Percentiles rank a stretch among this genome's conserved stretches.
Evolutionary conservation across 2,329 filamentous ascomycete species (phyloP).

Genomic region (Diaporthe ampelina): DNA sequence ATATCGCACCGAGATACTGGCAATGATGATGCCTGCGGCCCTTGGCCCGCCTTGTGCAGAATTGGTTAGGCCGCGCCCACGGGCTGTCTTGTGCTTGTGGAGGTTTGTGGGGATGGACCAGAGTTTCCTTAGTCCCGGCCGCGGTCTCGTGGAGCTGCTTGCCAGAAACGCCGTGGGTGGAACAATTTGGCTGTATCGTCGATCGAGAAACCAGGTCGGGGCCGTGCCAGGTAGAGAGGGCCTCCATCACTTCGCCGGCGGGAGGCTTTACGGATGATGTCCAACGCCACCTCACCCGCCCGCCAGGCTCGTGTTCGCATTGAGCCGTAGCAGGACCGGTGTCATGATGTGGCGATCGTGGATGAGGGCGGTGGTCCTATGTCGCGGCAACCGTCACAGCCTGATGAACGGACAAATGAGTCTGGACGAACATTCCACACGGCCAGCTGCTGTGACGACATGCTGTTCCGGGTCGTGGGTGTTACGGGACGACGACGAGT

Average conservation of each 20-base stretch:
- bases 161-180: conserved; percentile 7
- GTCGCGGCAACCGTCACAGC: conserved; percentile 12
- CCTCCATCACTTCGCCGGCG: conserved; percentile 5
- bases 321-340: conserved; percentile 11
- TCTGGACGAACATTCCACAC: conserved; percentile 25
- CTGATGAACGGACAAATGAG: neutral
- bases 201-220: conserved; percentile 1
- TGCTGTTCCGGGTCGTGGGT: conserved; percentile 9
- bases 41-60: conserved; percentile 1
- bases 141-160: conserved; percentile 2
- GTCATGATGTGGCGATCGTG: conserved; percentile 21
- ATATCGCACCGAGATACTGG: conserved; percentile 12
- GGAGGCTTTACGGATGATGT: neutral
- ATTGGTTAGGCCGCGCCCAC: conserved; percentile 8
- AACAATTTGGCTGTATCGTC: conserved; percentile 11
- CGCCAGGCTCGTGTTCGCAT: neutral
- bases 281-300: neutral
- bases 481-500: neutral
- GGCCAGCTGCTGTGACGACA: conserved; percentile 6
- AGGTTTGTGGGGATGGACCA: conserved; percentile 24
- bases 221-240: conserved; percentile 12
- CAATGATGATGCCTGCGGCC: conserved; percentile 28
- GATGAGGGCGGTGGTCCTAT: conserved; percentile 14
- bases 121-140: conserved; percentile 7
- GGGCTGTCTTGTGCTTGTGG: conserved; percentile 14